A percentile compares a stretch with the other conserved stretches of the same genome.
phyloP scores from a whole-genome alignment of 768 basidiomycete genomes.

The Vararia minispora region DNA sequence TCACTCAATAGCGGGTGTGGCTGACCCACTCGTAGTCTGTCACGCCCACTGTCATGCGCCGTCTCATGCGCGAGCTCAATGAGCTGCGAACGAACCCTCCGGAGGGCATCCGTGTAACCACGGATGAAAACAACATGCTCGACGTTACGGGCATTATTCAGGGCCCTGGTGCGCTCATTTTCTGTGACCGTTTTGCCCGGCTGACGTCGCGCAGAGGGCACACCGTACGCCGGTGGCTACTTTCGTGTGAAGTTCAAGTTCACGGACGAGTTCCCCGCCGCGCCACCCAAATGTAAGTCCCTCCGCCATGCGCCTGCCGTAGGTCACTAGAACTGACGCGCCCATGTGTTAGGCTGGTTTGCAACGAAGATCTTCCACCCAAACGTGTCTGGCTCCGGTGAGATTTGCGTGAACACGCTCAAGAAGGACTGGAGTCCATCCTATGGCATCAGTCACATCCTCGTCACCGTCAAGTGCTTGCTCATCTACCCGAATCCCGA shows the following conservation, averaged over 20 bases:
- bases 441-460: conserved; percentile 85
- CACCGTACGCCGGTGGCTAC: conserved; percentile 64
- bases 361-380: conserved; percentile 96
- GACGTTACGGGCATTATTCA: conserved; percentile 82
- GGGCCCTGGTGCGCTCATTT: conserved; percentile 65
- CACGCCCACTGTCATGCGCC: conserved; percentile 56
- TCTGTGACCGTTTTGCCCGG: conserved; percentile 7
- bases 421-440: conserved; percentile 96
- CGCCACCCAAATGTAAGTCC: conserved; percentile 82
- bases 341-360: conserved; percentile 57
- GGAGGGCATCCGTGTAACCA: conserved; percentile 85
- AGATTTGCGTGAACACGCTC: conserved; percentile 94
- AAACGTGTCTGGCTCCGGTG: conserved; percentile 80
- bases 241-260: conserved; percentile 77
- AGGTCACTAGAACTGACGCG: background rate
- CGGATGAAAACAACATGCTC: conserved; percentile 81
- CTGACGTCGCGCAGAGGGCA: conserved; percentile 34
- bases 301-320: background rate
- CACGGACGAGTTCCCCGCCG: conserved; percentile 86
- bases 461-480: conserved; percentile 89
- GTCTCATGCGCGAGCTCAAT: conserved; percentile 77
- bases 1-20: no score
- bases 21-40: no score
- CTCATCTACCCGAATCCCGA: conserved; percentile 97
- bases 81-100: conserved; percentile 76